These are phyloP conservation scores for Stentor coeruleus DNA, from an alignment of 73 alveolate species.

Conservation along the genomic window DNA sequence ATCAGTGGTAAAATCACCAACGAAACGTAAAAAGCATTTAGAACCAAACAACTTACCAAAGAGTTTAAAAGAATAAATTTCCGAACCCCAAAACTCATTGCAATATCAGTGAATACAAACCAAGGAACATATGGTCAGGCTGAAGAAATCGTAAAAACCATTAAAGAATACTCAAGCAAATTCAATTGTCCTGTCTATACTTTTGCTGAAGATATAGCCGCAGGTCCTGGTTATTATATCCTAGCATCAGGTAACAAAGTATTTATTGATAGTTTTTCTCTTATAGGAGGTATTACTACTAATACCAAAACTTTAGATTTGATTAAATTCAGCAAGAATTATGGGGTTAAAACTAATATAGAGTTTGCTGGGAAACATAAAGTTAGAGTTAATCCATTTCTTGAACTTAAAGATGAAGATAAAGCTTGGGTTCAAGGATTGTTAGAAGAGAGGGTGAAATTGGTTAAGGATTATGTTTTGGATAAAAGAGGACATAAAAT, in stretches of 20 bases:
- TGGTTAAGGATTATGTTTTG: not conserved
- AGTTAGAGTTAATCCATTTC: constrained; percentile 17
- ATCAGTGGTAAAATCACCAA: too few species aligned
- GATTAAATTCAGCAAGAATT: not conserved
- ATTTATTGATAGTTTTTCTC: constrained; percentile 8
- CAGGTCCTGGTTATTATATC: constrained; percentile 25
- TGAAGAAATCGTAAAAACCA: not conserved
- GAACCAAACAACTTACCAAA: too few species aligned
- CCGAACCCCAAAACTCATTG: constrained; percentile 29
- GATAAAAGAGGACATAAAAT: constrained; percentile 18
- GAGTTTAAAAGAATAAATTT: too few species aligned
- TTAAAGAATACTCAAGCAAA: not conserved
- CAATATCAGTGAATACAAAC: constrained; percentile 19
- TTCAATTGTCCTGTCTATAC: constrained; percentile 20
- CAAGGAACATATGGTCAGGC: constrained; percentile 26
- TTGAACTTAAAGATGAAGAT: not conserved
- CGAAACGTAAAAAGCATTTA: too few species aligned
- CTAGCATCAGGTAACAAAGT: constrained; percentile 25
- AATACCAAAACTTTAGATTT: not conserved
- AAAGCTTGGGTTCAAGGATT: constrained; percentile 17
- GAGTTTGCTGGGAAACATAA: not conserved
- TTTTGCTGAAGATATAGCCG: constrained; percentile 22
- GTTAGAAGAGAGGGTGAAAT: not conserved
- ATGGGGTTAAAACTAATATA: not conserved
- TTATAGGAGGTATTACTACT: constrained; percentile 7